These are phyloP conservation scores for Mycoemilia scoparia DNA, from an alignment of 192 early-diverging fungal genomes.

Conservation along the genomic window DNA sequence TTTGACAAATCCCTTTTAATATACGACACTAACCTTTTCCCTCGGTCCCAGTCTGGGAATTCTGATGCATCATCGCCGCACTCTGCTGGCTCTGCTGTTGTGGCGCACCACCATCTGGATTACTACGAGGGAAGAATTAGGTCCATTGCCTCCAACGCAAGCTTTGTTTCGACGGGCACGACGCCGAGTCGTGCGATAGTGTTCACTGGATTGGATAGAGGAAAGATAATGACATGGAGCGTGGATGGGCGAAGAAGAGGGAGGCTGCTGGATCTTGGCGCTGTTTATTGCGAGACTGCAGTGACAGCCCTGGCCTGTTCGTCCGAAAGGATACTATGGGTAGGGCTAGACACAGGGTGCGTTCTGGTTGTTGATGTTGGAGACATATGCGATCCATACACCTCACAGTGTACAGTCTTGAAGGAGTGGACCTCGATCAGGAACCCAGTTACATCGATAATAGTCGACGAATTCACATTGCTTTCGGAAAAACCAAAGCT, in stretches of 20 bases:
- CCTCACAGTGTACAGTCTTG: conserved; percentile 5
- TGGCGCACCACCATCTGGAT: conserved; percentile 8
- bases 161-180: conserved; percentile 7
- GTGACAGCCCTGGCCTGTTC: conserved; percentile 20
- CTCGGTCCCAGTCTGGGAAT: no score
- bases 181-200: conserved; percentile 13
- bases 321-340: conserved; percentile 21
- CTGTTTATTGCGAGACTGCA: conserved; percentile 10
- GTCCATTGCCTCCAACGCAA: conserved; percentile 18
- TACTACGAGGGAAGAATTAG: conserved; percentile 15
- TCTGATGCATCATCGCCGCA: no score
- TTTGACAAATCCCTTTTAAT: no score
- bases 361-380: conserved; percentile 14
- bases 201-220: conserved; percentile 21
- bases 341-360: conserved; percentile 16
- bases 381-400: no score
- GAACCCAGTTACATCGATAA: conserved; percentile 8
- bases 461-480: conserved; percentile 23
- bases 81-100: no score
- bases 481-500: conserved; percentile 11
- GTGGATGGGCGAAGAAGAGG: conserved; percentile 12
- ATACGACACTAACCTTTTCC: no score
- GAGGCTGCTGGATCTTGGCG: conserved; percentile 23
- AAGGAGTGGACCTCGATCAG: conserved; percentile 21
- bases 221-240: conserved; percentile 18